Base-by-base conservation (phyloP, 2,329 filamentous ascomycete species). In the Hirsutella rhossiliensis region DNA sequence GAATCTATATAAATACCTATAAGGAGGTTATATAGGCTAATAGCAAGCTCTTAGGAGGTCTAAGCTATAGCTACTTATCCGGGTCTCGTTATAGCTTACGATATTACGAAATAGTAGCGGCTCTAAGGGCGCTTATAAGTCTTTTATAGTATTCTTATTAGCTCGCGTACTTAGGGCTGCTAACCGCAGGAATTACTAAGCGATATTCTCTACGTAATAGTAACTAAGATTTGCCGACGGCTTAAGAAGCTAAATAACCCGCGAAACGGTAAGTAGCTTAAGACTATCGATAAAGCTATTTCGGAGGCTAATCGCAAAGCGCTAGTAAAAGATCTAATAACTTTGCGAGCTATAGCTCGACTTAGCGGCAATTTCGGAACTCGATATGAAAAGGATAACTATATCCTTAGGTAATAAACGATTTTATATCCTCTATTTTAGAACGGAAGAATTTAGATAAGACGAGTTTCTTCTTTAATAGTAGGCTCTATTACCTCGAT, bases 1-100 rank as follows among this genome's bases (percentile, higher is more conserved):
- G 58, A 1, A 61, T 78, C n/a, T 57, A 50, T 40, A 80, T 79
- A 45, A 59, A 69, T 27, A 72, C 69, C 0, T 66, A 72, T 4
- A 74, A 79, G 38, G 73, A 79, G 11, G 45, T 47, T 9, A 28
- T 45, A 3, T 40, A 12, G 18, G 11, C 27, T 23, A 12, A 43
- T n/a, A 28, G 40, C 37, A 37, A 37, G 15, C 11, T 27, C 4
- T 40, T 37, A 37, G 45, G 29, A 39, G 43, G 30, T 43, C 28
- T 6, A 15, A 37, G 11, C 18, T 49, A 13, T 50, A 47, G 49
- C 44, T 49, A 8, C 34, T 49, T 7, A 28, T 49, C 18, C 43
- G 49, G 6, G 47, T 49, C 9, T 40, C 42, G 29, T 29, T 47
- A 3, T 47, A 50, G 9, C 29, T 49, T 9, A 13, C 31, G 13